A percentile compares a stretch with the other conserved stretches of the same genome.
Conservation (phyloP, 225 moss, liverwort and hornwort species). For the Thuidium tamariscinum region DNA sequence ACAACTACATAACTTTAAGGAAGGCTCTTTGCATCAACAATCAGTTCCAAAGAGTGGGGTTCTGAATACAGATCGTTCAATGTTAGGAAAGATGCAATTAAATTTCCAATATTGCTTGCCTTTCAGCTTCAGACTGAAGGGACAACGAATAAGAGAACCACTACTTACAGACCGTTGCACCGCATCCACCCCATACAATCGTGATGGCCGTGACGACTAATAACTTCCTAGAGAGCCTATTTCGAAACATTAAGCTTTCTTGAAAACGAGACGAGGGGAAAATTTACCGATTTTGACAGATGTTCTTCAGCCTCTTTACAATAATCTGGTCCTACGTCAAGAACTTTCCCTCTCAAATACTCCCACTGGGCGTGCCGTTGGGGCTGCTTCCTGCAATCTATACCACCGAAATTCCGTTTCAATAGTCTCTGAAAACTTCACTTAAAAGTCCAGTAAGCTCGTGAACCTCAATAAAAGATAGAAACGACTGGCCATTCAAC, state of each 20-base stretch:
- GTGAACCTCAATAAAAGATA: background rate
- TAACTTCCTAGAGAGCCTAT: background rate
- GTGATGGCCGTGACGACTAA: background rate
- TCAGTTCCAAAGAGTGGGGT: background rate
- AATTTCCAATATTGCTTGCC: background rate
- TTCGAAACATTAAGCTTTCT: background rate
- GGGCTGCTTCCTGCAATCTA: constrained; percentile 46
- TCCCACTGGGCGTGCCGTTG: constrained; percentile 45
- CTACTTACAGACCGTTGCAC: background rate
- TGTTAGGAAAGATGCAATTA: background rate
- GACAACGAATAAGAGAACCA: background rate
- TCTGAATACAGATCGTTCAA: background rate
- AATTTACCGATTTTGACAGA: constrained; percentile 45
- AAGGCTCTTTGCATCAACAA: background rate
- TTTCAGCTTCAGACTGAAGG: background rate
- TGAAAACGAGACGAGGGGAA: background rate
- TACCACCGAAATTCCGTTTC: background rate
- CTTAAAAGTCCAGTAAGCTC: background rate
- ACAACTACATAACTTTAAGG: background rate
- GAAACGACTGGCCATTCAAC: background rate
- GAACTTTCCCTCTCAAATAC: constrained; percentile 48
- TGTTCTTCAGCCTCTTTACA: constrained; percentile 59
- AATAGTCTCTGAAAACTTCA: background rate
- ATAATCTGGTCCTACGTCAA: constrained; percentile 49
- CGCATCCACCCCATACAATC: background rate